Conservation (phyloP, 441 rosid genomes). For the Pelargonium citronellum region DNA sequence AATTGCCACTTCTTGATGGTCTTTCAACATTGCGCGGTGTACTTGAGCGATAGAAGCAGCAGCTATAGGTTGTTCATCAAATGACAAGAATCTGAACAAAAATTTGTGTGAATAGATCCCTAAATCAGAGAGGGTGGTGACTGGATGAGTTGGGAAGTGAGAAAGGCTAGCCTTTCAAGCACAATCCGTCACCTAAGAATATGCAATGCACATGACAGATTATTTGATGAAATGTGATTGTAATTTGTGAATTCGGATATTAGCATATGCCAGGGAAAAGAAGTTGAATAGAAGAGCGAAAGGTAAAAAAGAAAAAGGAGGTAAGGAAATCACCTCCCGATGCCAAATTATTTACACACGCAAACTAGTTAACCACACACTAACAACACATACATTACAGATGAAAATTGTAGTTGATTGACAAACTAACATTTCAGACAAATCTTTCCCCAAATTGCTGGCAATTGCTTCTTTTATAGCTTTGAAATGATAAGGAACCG, state of each 20-base stretch:
- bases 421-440: slow-evolving; percentile 50
- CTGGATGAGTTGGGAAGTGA: neutral
- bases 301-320: neutral
- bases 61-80: slow-evolving; percentile 81
- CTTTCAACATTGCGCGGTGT: slow-evolving; percentile 61
- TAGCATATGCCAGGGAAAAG: slow-evolving; percentile 5
- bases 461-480: slow-evolving; percentile 50
- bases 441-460: slow-evolving; percentile 53
- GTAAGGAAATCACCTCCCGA: neutral
- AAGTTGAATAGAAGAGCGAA: neutral
- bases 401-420: neutral
- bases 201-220: neutral
- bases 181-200: neutral
- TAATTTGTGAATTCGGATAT: neutral
- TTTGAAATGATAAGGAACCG: slow-evolving; percentile 66
- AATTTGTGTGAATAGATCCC: slow-evolving; percentile 16
- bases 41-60: slow-evolving; percentile 98
- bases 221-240: slow-evolving; percentile 3
- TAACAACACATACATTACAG: neutral
- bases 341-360: neutral
- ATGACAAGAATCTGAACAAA: slow-evolving; percentile 55
- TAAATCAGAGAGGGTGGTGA: slow-evolving; percentile 12
- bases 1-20: slow-evolving; percentile 68
- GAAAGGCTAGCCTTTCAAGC: neutral
- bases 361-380: neutral